These are phyloP conservation scores for Nothophytophthora sp. DNA, from an alignment of 352 stramenopile species.

Conservation along the genomic window DNA sequence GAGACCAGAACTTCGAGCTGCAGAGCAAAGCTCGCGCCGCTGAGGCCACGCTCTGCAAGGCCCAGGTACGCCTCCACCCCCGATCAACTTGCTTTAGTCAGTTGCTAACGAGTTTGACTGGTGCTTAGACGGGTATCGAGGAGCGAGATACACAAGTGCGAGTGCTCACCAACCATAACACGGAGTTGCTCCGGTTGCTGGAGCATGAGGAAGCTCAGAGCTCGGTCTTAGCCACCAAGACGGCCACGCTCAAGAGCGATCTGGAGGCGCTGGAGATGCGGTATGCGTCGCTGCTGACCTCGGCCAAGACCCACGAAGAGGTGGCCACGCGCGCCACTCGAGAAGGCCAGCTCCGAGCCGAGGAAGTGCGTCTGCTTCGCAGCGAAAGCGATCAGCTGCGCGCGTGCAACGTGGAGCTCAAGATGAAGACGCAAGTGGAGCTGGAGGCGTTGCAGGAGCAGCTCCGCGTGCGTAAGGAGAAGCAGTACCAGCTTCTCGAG, in stretches of 20 bases:
- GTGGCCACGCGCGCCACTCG: constrained; percentile 85
- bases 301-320: constrained; percentile 93
- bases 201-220: constrained; percentile 94
- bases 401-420: constrained; percentile 91
- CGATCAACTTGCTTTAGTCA: too few relatives aligned
- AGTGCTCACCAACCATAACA: constrained; percentile 96
- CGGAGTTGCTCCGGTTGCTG: constrained; percentile 93
- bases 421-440: constrained; percentile 96
- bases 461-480: constrained; percentile 95
- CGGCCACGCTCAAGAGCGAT: constrained; percentile 60
- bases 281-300: constrained; percentile 89
- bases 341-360: constrained; percentile 92
- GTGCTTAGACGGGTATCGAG: constrained; percentile 53
- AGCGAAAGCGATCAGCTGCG: constrained; percentile 92
- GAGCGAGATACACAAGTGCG: constrained; percentile 94
- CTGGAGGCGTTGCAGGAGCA: constrained; percentile 96
- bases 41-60: constrained; percentile 83
- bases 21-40: constrained; percentile 88
- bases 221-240: constrained; percentile 58
- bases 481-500: constrained; percentile 97
- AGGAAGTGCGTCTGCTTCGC: constrained; percentile 93
- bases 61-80: constrained; percentile 49
- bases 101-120: background rate
- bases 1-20: constrained; percentile 93
- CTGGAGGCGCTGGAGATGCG: constrained; percentile 87